These are phyloP conservation scores for Capsella bursapastoris DNA, from an alignment of 345 rosid genomes.

Conservation along the genomic window DNA sequence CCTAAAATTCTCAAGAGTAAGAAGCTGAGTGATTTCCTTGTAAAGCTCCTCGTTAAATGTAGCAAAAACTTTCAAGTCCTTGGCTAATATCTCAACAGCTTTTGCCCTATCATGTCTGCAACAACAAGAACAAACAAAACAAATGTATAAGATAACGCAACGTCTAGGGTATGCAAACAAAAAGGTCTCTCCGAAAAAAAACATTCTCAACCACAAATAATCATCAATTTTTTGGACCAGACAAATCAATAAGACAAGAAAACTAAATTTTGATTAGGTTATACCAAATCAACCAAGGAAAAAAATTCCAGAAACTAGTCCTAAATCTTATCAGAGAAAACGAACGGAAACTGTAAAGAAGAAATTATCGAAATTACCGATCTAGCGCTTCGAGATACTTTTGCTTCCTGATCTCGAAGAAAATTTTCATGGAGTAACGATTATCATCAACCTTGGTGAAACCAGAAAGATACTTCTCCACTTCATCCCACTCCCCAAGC, in stretches of 20 bases:
- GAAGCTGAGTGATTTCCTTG: constrained; percentile 84
- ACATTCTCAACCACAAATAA: constrained; percentile 6
- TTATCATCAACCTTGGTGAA: constrained; percentile 88
- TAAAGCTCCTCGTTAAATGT: constrained; percentile 81
- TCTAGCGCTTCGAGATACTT: constrained; percentile 92
- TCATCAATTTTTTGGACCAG: not conserved
- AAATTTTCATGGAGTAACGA: constrained; percentile 85
- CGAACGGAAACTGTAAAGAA: not conserved
- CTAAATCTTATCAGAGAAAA: not conserved
- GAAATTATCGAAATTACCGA: constrained; percentile 47
- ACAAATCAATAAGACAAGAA: constrained; percentile 1
- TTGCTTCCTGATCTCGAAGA: constrained; percentile 89
- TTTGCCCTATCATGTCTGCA: constrained; percentile 76
- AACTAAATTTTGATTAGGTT: not conserved
- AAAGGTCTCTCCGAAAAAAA: not conserved
- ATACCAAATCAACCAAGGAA: not conserved
- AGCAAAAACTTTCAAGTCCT: constrained; percentile 76
- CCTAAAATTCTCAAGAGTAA: constrained; percentile 85
- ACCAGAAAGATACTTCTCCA: constrained; percentile 78
- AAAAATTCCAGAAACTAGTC: not conserved
- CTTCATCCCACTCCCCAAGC: constrained; percentile 90
- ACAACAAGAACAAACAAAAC: constrained; percentile 5
- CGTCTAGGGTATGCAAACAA: not conserved
- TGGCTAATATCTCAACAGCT: constrained; percentile 78
- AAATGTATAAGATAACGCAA: not conserved